Evolutionary conservation across 2,329 filamentous ascomycete genomes (phyloP), one percentile per base, ranked within the genome.

Genomic region (Penicillium rolfsii): DNA sequence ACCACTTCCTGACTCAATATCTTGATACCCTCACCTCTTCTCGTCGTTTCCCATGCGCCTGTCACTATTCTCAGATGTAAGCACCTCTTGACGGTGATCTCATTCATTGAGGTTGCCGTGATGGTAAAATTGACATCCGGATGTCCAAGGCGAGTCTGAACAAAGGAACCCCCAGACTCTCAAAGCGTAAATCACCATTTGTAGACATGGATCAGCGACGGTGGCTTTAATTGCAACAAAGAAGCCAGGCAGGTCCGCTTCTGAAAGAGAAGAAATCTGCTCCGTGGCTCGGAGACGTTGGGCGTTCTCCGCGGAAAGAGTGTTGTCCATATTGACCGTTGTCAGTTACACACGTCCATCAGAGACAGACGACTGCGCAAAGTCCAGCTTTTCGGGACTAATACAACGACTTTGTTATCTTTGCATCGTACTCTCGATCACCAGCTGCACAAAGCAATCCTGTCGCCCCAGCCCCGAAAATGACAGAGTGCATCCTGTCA

Each of bases 381-480:
- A 88, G 61, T 83, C 76, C 38, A 89, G 82, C 8, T 87, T 85
- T 1, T 84, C 83, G 38, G 80, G 79, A 61, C 87, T 84, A 11
- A 89, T 77, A 67, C 14, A 84, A 82, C 45, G 87, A 85, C 3
- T 84, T 85, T 26, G 89, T 82, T 36, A 81, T 78, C 1, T 81
- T 81, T 62, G 86, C 87, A 28, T 86, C 86, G 11, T 85, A 84
- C 67, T 85, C 83, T 30, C 84, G 78, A 4, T 86, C 85, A 80
- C 88, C 87, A 22, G 85, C 85, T 4, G 86, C 85, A 12, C 85
- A 87, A 48, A 89, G 77, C 3, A 89, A 76, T 1, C 87, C 87
- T 33, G 89, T 83, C 1, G 87, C 84, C 16, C 87, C 87, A 11
- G 86, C 85, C 16, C 87, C 87, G n/a, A 88, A 82, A 30, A 89